Percentiles rank a stretch among this genome's conserved stretches.
Evolutionary conservation across 306 rosid species (phyloP).

Genomic region (Ormosia semicastrata): DNA sequence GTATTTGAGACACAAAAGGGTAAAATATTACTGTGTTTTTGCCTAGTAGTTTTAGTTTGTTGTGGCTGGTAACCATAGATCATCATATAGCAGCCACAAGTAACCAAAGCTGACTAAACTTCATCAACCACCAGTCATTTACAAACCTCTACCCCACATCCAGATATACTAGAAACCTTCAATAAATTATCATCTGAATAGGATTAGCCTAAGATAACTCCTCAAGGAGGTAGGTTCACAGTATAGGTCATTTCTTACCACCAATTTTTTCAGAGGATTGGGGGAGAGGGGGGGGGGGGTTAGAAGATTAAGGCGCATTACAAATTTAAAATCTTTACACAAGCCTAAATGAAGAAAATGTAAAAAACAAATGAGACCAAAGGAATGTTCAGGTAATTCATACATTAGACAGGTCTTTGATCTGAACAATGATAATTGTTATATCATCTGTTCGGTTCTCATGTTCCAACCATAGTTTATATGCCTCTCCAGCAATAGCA

Average conservation of each 20-base stretch:
- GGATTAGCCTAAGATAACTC: conserved; percentile 4
- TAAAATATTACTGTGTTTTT: neutral
- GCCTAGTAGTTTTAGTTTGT: neutral
- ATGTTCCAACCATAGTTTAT: conserved; percentile 84
- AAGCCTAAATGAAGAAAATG: neutral
- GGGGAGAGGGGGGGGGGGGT: neutral
- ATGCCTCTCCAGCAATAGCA: conserved; percentile 94
- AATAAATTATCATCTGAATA: neutral
- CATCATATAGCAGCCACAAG: neutral
- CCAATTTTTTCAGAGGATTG: neutral
- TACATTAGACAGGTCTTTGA: conserved; percentile 88
- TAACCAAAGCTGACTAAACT: conserved; percentile 1
- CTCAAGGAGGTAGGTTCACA: neutral
- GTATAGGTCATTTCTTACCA: neutral
- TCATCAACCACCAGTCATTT: neutral
- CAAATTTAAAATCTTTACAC: neutral
- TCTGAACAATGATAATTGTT: conserved; percentile 83
- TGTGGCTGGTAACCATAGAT: neutral
- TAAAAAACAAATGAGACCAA: neutral
- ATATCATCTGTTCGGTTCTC: conserved; percentile 96
- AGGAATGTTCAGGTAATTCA: conserved; percentile 33
- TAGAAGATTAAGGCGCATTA: neutral
- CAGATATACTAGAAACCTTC: neutral
- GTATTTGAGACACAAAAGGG: neutral
- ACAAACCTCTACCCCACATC: neutral